These are phyloP conservation scores for Letharia columbiana DNA, from an alignment of 495 filamentous ascomycete genomes.

Conservation along the genomic window DNA sequence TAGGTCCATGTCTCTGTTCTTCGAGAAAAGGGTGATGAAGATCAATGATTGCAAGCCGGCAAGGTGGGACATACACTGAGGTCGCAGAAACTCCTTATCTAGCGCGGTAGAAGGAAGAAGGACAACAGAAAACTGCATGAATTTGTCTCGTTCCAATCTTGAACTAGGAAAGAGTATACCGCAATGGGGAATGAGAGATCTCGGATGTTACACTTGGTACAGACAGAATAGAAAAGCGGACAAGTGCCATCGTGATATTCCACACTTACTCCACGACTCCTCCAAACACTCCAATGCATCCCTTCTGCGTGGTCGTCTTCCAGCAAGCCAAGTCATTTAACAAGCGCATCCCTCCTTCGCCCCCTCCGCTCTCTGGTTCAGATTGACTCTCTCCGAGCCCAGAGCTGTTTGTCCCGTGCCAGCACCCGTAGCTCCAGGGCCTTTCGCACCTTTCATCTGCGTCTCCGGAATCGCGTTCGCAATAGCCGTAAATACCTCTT, in stretches of 20 bases:
- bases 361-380: slow-evolving; percentile 42
- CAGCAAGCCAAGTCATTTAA: slow-evolving; percentile 30
- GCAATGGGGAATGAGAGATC: not conserved
- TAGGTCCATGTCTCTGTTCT: too few species aligned
- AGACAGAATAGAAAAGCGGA: not conserved
- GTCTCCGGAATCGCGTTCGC: slow-evolving; percentile 95
- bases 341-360: slow-evolving; percentile 94
- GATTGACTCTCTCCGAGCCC: slow-evolving; percentile 56
- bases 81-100: too few species aligned
- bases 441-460: slow-evolving; percentile 78
- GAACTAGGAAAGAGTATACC: not conserved
- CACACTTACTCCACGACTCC: not conserved
- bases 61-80: too few species aligned
- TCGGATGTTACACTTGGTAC: not conserved
- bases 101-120: too few species aligned
- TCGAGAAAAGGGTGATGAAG: too few species aligned
- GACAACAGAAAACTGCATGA: not conserved
- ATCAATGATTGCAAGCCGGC: too few species aligned
- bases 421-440: slow-evolving; percentile 48
- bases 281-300: not conserved
- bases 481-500: slow-evolving; percentile 96
- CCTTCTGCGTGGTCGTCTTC: not conserved
- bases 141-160: not conserved
- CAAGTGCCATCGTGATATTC: not conserved
- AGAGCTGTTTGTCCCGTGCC: slow-evolving; percentile 33